Conservation (phyloP, 352 stramenopile genomes). For the Globisporangium megalacanthum region DNA sequence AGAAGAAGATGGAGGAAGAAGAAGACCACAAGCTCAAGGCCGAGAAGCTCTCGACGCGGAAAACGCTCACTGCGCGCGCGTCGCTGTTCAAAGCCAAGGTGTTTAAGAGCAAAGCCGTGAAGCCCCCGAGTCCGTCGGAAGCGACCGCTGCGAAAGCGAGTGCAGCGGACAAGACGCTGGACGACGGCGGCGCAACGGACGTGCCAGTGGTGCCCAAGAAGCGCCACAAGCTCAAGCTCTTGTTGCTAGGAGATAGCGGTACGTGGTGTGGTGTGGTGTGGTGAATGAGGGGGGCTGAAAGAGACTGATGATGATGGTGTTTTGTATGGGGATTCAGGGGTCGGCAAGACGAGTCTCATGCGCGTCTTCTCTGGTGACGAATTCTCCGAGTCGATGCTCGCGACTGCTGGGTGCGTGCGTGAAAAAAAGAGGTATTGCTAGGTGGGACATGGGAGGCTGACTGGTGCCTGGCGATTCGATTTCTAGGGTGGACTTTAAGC, state of each 20-base stretch:
- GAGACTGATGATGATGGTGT: neutral
- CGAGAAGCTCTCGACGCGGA: constrained; percentile 61
- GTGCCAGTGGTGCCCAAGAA: constrained; percentile 47
- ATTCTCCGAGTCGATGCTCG: constrained; percentile 88
- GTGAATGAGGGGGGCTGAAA: neutral
- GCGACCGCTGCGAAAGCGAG: neutral
- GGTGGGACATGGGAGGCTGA: neutral
- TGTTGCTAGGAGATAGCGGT: constrained; percentile 88
- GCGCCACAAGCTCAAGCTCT: constrained; percentile 85
- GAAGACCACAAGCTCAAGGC: constrained; percentile 78
- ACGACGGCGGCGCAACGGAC: constrained; percentile 16
- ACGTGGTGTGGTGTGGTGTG: constrained; percentile 8
- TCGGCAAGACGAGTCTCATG: constrained; percentile 93
- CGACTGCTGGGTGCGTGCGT: constrained; percentile 79
- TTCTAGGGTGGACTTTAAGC: constrained; percentile 90
- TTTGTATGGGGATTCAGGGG: constrained; percentile 29
- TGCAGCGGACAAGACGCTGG: constrained; percentile 12
- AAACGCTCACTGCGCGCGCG: constrained; percentile 52
- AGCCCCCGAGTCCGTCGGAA: constrained; percentile 8
- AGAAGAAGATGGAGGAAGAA: constrained; percentile 86
- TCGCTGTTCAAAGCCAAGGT: constrained; percentile 80
- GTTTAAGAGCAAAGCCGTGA: constrained; percentile 37
- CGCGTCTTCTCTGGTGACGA: constrained; percentile 90
- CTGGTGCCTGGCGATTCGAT: neutral
- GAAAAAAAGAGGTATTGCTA: neutral